Conservation (phyloP, 352 stramenopile species). For the Phytophthora ohioensis region DNA sequence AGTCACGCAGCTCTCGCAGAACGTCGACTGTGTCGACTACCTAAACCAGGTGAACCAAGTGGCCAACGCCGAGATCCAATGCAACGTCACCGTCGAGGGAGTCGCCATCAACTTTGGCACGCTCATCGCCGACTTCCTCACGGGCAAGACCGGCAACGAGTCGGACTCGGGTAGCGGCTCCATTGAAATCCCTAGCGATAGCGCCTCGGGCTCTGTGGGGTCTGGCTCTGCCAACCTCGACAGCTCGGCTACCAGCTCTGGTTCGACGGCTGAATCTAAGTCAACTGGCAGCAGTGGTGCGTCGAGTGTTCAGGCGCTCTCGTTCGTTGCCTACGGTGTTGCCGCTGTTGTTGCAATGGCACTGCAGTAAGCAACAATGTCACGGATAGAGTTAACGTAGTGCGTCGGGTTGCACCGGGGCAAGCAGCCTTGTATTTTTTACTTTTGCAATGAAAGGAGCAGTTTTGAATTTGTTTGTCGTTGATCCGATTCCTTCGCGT, state of each 20-base stretch:
- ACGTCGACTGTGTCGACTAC: constrained; percentile 68
- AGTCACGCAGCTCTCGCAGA: constrained; percentile 59
- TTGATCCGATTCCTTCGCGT: not conserved
- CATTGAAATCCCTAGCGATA: constrained; percentile 38
- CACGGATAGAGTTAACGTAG: constrained; percentile 38
- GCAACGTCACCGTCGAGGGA: constrained; percentile 59
- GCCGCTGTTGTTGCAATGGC: constrained; percentile 26
- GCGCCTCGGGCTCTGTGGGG: constrained; percentile 26
- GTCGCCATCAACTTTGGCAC: constrained; percentile 54
- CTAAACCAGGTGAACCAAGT: constrained; percentile 79
- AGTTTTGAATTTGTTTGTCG: constrained; percentile 8
- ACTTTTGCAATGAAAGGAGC: constrained; percentile 21
- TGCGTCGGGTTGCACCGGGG: constrained; percentile 3
- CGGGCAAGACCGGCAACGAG: constrained; percentile 73
- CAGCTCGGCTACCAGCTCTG: constrained; percentile 20
- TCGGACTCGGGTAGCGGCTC: constrained; percentile 48
- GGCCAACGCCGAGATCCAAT: constrained; percentile 69
- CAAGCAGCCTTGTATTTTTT: constrained; percentile 7
- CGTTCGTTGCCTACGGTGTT: constrained; percentile 29
- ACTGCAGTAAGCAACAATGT: constrained; percentile 25
- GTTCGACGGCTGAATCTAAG: constrained; percentile 20
- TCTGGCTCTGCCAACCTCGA: constrained; percentile 23
- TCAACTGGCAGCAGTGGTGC: constrained; percentile 12
- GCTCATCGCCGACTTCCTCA: constrained; percentile 67
- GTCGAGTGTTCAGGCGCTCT: constrained; percentile 10